Base-by-base conservation (phyloP, 1,284 basidiomycete species). In the Uromyces viciae-fabae region DNA sequence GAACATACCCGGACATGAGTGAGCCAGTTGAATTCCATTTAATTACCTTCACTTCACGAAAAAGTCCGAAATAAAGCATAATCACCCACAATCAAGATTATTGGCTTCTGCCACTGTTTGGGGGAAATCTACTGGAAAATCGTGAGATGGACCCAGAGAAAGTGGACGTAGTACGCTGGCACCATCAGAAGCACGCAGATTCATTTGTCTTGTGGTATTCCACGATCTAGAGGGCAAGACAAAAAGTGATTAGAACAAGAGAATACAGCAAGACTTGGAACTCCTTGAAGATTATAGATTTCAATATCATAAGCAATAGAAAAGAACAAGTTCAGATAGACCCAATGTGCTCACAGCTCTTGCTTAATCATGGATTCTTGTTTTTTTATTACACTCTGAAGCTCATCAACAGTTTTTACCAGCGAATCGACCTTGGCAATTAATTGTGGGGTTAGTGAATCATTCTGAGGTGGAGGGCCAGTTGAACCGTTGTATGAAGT, bases 331-430 rank as follows among this genome's bases (percentile, higher is more conserved):
- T 49, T 36, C 31, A 54, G 4, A 33, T 49, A 22, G 22, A 49
- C 46, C 46, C 46, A 68, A 68, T 71, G 17, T 28, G 49, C 69
- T 79, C 54, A 81, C 78, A 81, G 69, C 33, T 81, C 78, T 66
- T 74, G 69, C 43, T 64, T 73, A 33, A 81, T 81, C 19, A 56
- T 81, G n/a, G 43, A 49, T 62, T 81, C 78, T 66, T 81, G 78
- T 62, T 73, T 56, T 28, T 81, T 81, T 25, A 81, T 60, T 22
- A 81, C 42, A 25, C 15, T 64, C 66, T 81, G 78, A 46, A 81
- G 71, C 43, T 81, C 69, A 33, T 81, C 78, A 14, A 81, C 78
- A n/a, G 78, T 73, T 66, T 56, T 81, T 19, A 62, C 71, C 15
- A 81, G 58, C 15, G 54, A 64, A 52, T 81, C 78, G 25, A 81